Conservation (phyloP, 2,329 filamentous ascomycete species). For the Aspergillus glaucus region DNA sequence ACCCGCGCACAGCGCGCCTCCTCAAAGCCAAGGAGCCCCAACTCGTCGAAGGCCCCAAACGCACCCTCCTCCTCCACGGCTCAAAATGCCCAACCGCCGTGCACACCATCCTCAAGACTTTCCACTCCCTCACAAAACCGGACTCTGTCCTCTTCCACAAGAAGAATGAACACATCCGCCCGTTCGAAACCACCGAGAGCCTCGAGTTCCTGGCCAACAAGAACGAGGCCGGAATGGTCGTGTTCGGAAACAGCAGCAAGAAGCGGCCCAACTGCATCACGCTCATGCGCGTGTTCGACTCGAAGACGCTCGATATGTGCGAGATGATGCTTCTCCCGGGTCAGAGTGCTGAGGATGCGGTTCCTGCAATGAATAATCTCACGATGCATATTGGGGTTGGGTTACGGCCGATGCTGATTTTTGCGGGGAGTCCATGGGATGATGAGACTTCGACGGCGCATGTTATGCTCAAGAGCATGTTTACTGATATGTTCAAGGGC, state of each 20-base stretch:
- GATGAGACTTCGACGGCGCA: constrained; percentile 72
- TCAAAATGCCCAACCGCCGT: constrained; percentile 76
- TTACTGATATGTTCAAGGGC: constrained; percentile 87
- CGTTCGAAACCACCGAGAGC: constrained; percentile 82
- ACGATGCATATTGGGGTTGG: constrained; percentile 65
- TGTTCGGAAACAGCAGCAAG: constrained; percentile 82
- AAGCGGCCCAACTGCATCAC: constrained; percentile 92
- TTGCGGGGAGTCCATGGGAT: constrained; percentile 82
- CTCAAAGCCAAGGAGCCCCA: constrained; percentile 92
- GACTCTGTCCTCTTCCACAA: constrained; percentile 88
- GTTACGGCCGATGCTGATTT: constrained; percentile 83
- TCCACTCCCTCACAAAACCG: constrained; percentile 77
- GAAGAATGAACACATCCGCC: constrained; percentile 84
- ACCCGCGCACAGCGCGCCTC: constrained; percentile 87
- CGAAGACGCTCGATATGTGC: constrained; percentile 90
- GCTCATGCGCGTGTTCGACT: constrained; percentile 71
- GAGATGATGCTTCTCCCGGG: constrained; percentile 78
- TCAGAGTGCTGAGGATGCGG: constrained; percentile 41
- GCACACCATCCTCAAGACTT: constrained; percentile 76
- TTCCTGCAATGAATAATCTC: constrained; percentile 44
- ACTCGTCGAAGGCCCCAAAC: constrained; percentile 81
- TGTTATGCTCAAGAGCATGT: constrained; percentile 76
- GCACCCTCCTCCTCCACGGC: constrained; percentile 80
- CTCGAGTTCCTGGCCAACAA: constrained; percentile 95
- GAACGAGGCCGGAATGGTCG: constrained; percentile 82